These are phyloP conservation scores for Aspergillus sojae DNA, from an alignment of 2,329 filamentous ascomycete species.

Conservation along the genomic window DNA sequence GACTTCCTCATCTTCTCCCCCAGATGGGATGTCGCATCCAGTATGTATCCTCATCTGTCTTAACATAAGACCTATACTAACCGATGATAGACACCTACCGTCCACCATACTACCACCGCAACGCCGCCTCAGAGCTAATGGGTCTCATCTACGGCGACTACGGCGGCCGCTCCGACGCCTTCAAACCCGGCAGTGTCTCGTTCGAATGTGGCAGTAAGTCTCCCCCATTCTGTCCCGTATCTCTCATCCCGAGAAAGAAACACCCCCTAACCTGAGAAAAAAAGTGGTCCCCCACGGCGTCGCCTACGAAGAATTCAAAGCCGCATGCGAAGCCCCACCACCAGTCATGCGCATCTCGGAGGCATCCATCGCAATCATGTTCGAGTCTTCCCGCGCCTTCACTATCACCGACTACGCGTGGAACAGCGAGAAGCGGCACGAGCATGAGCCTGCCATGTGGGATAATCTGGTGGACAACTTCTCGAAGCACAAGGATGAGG, in stretches of 20 bases:
- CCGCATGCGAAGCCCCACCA: slow-evolving; percentile 29
- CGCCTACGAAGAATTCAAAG: slow-evolving; percentile 39
- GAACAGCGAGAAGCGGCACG: slow-evolving; percentile 44
- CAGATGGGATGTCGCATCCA: slow-evolving; percentile 43
- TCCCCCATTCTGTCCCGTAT: neutral
- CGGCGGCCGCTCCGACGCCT: slow-evolving; percentile 37
- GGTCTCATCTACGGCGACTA: slow-evolving; percentile 41
- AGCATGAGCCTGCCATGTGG: slow-evolving; percentile 57
- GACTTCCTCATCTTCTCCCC: slow-evolving; percentile 46
- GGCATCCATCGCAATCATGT: slow-evolving; percentile 40
- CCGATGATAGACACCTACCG: slow-evolving; percentile 37
- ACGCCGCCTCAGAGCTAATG: slow-evolving; percentile 44
- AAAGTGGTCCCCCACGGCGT: slow-evolving; percentile 41
- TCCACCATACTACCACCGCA: slow-evolving; percentile 48
- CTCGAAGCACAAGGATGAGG: slow-evolving; percentile 49
- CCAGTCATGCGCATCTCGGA: slow-evolving; percentile 36
- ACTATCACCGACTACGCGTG: slow-evolving; percentile 41
- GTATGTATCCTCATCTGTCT: slow-evolving; percentile 22
- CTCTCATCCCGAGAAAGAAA: neutral
- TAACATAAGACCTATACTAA: neutral
- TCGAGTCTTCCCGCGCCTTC: slow-evolving; percentile 38
- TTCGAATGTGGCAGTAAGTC: slow-evolving; percentile 39
- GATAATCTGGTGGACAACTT: slow-evolving; percentile 59
- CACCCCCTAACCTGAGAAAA: neutral
- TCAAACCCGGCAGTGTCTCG: slow-evolving; percentile 38